Evolutionary conservation across 148 eudicot genomes (phyloP).

Genomic region (Vaccinium macrocarpon): DNA sequence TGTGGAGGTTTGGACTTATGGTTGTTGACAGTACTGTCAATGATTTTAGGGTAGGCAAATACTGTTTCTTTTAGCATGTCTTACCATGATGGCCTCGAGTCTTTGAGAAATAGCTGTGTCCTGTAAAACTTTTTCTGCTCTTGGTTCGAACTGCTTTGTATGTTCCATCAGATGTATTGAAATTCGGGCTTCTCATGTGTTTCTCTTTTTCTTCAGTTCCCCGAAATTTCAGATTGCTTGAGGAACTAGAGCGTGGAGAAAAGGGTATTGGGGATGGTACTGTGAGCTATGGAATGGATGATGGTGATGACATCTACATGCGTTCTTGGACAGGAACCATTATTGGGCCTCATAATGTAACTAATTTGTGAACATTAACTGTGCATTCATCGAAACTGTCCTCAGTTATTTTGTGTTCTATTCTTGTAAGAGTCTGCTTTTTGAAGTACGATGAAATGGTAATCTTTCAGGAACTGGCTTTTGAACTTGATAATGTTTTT

Average conservation of each 20-base stretch:
- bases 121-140: neutral
- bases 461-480: neutral
- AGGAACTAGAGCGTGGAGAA: slow-evolving; percentile 76
- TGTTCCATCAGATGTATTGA: neutral
- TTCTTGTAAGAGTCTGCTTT: neutral
- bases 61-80: slow-evolving; percentile 2
- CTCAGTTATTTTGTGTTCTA: neutral
- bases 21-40: neutral
- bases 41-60: neutral
- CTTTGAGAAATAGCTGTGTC: neutral
- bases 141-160: neutral
- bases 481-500: neutral
- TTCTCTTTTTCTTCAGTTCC: slow-evolving; percentile 43
- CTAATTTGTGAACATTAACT: neutral
- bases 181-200: neutral
- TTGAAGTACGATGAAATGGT: neutral
- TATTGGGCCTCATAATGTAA: slow-evolving; percentile 63
- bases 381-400: neutral
- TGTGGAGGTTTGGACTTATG: neutral
- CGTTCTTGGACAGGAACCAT: slow-evolving; percentile 76
- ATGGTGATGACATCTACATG: slow-evolving; percentile 65
- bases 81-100: neutral
- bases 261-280: slow-evolving; percentile 77
- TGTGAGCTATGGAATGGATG: slow-evolving; percentile 79
- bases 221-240: slow-evolving; percentile 62